Evolutionary conservation across 192 early-diverging fungal genomes (phyloP), one percentile per base, ranked within the genome.

Genomic region (Backusella psychrophila): DNA sequence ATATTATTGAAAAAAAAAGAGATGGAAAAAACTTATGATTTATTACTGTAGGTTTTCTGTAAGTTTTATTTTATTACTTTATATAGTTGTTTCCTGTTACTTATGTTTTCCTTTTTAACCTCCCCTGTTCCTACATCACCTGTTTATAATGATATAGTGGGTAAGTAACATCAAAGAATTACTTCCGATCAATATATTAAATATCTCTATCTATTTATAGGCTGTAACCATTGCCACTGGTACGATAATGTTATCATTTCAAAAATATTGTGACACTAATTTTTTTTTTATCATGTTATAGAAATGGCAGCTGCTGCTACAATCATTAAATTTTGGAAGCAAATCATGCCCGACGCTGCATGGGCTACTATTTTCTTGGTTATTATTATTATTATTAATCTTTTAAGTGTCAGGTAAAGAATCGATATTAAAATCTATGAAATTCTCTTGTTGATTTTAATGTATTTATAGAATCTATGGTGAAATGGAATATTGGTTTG

Each of bases 401-500:
- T 86, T 87, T 31, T 91, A 87, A 72, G 84, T 82, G 75, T 89
- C 87, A 66, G 72, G 72, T 73, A 73, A 71, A n/a, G 3, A 9
- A 19, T 23, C 23, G 6, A 19, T 6, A 4, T 42, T 70, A 19
- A 1, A 41, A n/a, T 4, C 35, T 42, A 42, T 41, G 6, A 8
- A 38, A 14, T 1, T 26, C 1, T n/a, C 26, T 35, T 33, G 7
- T 36, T 56, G 29, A 68, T 19, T 33, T 68, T n/a, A 68, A 68
- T 68, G 6, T 33, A 6, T 35, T n/a, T 35, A 6, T 53, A 66
- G 94, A 68, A 89, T 92, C 19, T 98, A 94, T 87, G 96, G 95
- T 77, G 96, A 98, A 83, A 77, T 90, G 7, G 96, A 98, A 83
- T 96, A 93, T 75, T 90, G 90, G 90, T 85, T 96, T 59, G 85